A percentile compares a stretch with the other conserved stretches of the same genome.
Evolutionary conservation across 441 rosid genomes (phyloP).

Genomic region (Croton setiger): DNA sequence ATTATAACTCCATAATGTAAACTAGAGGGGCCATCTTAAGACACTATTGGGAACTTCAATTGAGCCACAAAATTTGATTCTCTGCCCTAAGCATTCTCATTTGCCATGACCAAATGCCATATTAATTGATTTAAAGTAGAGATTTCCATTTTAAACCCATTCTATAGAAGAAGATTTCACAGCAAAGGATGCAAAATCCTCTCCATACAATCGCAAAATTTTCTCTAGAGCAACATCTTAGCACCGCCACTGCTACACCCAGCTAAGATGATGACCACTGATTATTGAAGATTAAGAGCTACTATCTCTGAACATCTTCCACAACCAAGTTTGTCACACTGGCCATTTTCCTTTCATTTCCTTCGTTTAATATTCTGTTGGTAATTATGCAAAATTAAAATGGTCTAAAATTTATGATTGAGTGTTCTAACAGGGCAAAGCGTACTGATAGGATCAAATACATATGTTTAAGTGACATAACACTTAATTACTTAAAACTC

Average conservation of each 20-base stretch:
- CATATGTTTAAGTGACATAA: not conserved
- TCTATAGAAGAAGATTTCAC: not conserved
- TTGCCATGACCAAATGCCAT: slow-evolving; percentile 1
- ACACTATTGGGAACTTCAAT: not conserved
- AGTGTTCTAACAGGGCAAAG: not conserved
- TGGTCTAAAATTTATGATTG: not conserved
- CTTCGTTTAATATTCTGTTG: not conserved
- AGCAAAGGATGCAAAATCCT: not conserved
- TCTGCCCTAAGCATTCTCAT: not conserved
- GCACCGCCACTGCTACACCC: not conserved
- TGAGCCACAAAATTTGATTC: not conserved
- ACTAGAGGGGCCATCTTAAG: not conserved
- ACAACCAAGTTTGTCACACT: not conserved
- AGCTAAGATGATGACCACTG: not conserved
- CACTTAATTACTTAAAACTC: not conserved
- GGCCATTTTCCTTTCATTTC: not conserved
- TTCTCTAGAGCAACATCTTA: not conserved
- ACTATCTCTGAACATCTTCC: not conserved
- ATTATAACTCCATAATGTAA: not conserved
- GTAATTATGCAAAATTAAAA: not conserved
- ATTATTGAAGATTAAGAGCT: not conserved
- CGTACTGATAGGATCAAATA: not conserved
- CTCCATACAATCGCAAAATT: not conserved
- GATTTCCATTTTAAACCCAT: not conserved
- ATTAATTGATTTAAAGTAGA: not conserved